Evolutionary conservation across 1,284 basidiomycete genomes (phyloP), one percentile per base, ranked within the genome.

Genomic region (Ustilago lituana): DNA sequence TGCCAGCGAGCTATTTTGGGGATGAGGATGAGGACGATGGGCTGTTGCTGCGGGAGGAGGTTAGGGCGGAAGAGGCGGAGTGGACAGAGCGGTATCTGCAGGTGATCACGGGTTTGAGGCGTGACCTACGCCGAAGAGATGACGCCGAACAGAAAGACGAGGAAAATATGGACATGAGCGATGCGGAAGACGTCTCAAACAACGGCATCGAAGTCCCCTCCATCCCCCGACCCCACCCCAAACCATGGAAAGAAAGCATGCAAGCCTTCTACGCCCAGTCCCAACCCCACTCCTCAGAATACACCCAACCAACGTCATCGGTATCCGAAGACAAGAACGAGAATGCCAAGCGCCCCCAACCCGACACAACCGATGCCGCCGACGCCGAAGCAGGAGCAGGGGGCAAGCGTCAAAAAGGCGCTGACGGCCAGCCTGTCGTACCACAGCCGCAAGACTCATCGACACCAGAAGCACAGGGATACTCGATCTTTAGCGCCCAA

Each of bases 1-100:
- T 93, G 79, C 92, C 91, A 0, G 91, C 92, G 2, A 86, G 87
- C 0, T 98, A 98, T 81, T 98, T 90, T 81, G 94, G 96, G 4
- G 93, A 98, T 82, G 80, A 90, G 14, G 94, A 97, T 78, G 94
- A 98, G 80, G 84, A 85, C 22, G 91, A 93, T 70, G 88, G 86
- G 8, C 83, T 84, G 20, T 81, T 98, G 27, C 80, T 93, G 9
- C 85, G 24, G 11, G 52, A 72, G 12, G 79, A 81, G 37, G 29
- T 15, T 4, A 22, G 15, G 1, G 43, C 31, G 10, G 79, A 81
- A 47, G 55, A 70, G 41, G 53, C 8, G 86, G 65, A 91, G 87
- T 76, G 94, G 97, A 83, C 84, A 84, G 54, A 85, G 86, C 57
- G 86, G 87, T 33, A 55, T 40, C 9, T 19, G 20, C 17, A 48